Base-by-base conservation (phyloP, 208 protist species). In the Spironucleus salmonicida region DNA sequence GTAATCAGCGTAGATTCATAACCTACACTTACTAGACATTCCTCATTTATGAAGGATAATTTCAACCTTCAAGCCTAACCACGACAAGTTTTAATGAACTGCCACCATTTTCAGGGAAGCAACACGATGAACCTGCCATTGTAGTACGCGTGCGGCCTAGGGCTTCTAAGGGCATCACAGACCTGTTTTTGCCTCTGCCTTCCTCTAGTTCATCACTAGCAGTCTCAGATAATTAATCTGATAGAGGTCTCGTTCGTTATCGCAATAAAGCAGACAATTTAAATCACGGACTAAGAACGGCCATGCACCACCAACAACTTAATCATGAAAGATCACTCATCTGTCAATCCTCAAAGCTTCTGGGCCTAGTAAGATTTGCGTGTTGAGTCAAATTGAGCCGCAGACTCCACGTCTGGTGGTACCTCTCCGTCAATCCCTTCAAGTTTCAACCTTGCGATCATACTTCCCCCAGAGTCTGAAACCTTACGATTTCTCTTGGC, bases 101-200 rank as follows among this genome's bases (percentile, higher is more conserved):
- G 86, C 49, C 81, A 78, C 79, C 81, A 35, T 59, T 78, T 26
- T 58, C 49, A 27, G 15, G 49, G 49, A 40, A 67, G 62, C 4
- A 15, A 78, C 84, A 87, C 78, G 82, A 78, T 89, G 80, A 35
- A 58, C 75, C 29, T 62, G 66, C 81, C 86, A 89, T 67, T 89
- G 86, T 89, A 89, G 86, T 85, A 80, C 85, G 85, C 86, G 86
- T 89, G 86, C 85, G 82, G 86, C 86, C 86, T 82, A 89, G 84
- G 82, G 86, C 85, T 88, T 89, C 85, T 86, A 89, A 89, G 86
- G 86, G 86, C 86, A 89, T 89, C 86, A 87, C 86, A 85, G 86
- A 89, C 86, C 84, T 88, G 86, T 87, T 89, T 86, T 89, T 87
- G 86, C 86, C 84, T 88, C 81, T 78, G 75, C 39, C 79, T 81